Conservation (phyloP, 108 stramenopile species). For the Hondaea fermentalgiana region DNA sequence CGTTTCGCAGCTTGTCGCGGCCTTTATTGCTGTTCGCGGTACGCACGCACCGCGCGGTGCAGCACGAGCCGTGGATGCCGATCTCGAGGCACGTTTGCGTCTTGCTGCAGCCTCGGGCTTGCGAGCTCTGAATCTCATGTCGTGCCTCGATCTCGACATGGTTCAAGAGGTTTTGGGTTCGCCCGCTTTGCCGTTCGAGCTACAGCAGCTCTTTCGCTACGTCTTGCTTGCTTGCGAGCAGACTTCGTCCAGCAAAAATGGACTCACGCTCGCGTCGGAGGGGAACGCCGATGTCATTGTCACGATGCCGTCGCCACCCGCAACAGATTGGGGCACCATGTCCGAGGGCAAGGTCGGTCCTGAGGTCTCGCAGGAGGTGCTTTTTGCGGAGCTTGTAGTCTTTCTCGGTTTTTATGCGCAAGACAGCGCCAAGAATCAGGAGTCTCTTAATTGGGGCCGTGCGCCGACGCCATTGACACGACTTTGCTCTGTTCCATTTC, state of each 20-base stretch:
- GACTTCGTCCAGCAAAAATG: too few relatives aligned
- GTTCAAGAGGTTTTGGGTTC: background rate
- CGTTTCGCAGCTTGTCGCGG: background rate
- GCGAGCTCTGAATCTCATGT: background rate
- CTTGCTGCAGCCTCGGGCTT: background rate
- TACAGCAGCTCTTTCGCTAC: constrained; percentile 10
- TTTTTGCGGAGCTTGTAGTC: background rate
- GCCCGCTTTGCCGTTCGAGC: background rate
- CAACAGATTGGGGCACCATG: background rate
- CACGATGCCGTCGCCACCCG: background rate
- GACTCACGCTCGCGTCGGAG: too few relatives aligned
- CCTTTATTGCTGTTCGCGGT: background rate
- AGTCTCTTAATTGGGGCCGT: background rate
- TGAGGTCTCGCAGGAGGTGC: background rate
- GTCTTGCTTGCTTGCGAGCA: background rate
- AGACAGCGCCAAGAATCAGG: background rate
- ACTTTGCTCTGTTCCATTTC: background rate
- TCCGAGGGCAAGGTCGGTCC: background rate
- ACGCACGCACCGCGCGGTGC: background rate
- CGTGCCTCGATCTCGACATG: background rate
- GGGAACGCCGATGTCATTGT: background rate
- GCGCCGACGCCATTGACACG: background rate
- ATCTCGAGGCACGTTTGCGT: background rate
- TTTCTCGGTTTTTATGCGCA: background rate
- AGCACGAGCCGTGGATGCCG: background rate